Conservation (phyloP, 495 filamentous ascomycete genomes). For the Delitschia confertaspora region DNA sequence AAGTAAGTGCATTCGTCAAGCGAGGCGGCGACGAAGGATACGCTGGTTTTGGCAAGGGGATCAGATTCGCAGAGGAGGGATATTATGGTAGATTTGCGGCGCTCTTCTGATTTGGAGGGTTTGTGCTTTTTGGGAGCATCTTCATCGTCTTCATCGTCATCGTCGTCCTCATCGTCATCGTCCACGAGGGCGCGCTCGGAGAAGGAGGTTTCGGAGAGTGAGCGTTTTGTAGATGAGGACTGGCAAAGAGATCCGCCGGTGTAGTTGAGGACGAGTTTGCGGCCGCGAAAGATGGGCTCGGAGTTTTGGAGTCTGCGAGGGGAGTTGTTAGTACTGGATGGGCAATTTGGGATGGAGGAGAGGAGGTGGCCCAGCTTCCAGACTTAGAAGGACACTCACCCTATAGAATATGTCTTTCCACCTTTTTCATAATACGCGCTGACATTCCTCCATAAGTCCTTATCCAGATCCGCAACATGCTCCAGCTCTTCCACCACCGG, state of each 20-base stretch:
- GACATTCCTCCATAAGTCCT: slow-evolving; percentile 63
- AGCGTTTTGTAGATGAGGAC: slow-evolving; percentile 14
- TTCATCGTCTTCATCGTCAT: slow-evolving; percentile 38
- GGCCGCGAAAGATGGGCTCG: slow-evolving; percentile 67
- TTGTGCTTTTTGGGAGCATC: slow-evolving; percentile 28
- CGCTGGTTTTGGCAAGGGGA: slow-evolving; percentile 47
- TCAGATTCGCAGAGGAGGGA: slow-evolving; percentile 89
- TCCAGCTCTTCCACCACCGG: slow-evolving; percentile 69
- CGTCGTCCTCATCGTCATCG: slow-evolving; percentile 33
- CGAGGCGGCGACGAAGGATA: slow-evolving; percentile 75
- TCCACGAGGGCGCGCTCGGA: slow-evolving; percentile 29
- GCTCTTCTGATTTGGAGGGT: slow-evolving; percentile 32
- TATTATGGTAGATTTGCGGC: slow-evolving; percentile 79
- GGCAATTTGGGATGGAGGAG: neutral
- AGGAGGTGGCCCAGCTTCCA: neutral
- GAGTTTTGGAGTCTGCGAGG: slow-evolving; percentile 53
- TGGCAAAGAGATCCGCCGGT: slow-evolving; percentile 78
- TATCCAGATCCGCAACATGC: slow-evolving; percentile 53
- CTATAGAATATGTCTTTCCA: slow-evolving; percentile 72
- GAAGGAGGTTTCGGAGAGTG: slow-evolving; percentile 21
- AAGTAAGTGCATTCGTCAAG: slow-evolving; percentile 90
- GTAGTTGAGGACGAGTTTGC: slow-evolving; percentile 88
- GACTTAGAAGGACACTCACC: slow-evolving; percentile 43
- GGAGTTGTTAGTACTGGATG: slow-evolving; percentile 5
- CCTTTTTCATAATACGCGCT: slow-evolving; percentile 79